Evolutionary conservation across 169 alveolate species (phyloP), one percentile per base, ranked within the genome.

Genomic region (Plasmodium berghei): DNA sequence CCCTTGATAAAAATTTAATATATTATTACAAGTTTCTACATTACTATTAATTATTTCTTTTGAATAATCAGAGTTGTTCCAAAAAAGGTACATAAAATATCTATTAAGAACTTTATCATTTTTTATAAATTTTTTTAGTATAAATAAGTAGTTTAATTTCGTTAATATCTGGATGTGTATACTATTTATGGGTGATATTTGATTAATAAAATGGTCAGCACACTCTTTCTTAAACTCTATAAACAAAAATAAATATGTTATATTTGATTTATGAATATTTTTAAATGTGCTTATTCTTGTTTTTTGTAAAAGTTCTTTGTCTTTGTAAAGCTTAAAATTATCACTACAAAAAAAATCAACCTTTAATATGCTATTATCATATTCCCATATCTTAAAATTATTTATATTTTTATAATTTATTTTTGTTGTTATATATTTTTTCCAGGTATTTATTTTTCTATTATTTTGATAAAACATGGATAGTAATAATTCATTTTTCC

Each of bases 71-170:
- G 62, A 42, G 63, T 62, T 74, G 3, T 34, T 3, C 42, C 8
- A 0, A 34, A 34, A 34, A n/a, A 46, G 16, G 34, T 49, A 67
- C 9, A 80, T 67, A 22, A 80, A 3, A 42, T 40, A 67, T 62
- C 90, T 55, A 34, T 80, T 80, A 12, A 66, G 46, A 9, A 67
- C 14, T 1, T 61, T 66, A 54, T 80, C 90, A 54, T 67, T 56
- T 52, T 16, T 34, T 55, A 80, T 46, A 10, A 64, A 40, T 9
- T 67, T 80, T 48, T 67, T 80, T 80, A 80, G 20, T 46, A 80
- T 52, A 71, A 80, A 73, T 12, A 80, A 42, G 62, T 80, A 80
- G 48, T 80, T 80, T 42, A 80, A 72, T 55, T 80, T 80, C 18
- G 85, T 16, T 8, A 80, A 20, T 18, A 80, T 72, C 56, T 80